Evolutionary conservation across 495 filamentous ascomycete genomes (phyloP), one percentile per base, ranked within the genome.

Genomic region (Sphaerosporella brunnea): DNA sequence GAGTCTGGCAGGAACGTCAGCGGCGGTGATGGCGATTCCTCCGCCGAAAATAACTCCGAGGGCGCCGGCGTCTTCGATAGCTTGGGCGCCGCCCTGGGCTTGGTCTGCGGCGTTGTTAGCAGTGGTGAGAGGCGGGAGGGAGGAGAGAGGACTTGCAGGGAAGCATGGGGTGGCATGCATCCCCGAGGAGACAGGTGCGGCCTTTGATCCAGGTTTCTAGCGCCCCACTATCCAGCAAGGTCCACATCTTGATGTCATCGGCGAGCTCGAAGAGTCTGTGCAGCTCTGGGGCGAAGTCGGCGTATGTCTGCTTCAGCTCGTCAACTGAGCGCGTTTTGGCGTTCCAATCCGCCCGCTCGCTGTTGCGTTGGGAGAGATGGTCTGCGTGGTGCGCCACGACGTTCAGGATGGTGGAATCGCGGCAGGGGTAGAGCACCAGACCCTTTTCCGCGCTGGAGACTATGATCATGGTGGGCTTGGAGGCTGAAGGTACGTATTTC

Each of bases 331-430:
- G 64, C 1, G 62, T 69, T 4, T 61, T 53, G 45, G 70, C 63
- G 44, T 72, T 65, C 68, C 74, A 75, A 19, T 59, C 47, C n/a
- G n/a, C n/a, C n/a, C n/a, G n/a, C 20, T 43, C 68, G 13, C 59
- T 61, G 0, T 55, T 47, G 7, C 45, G 47, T 1, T 63, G 48
- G 0, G 66, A 66, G 51, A 68, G 52, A 0, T 44, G 45, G 23
- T 72, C 72, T 0, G 74, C 72, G 54, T 78, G 72, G 23, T 78
- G 70, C 34, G 69, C 72, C 9, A 77, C 73, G 47, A 78, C 72
- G 51, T 80, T 79, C 25, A 80, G 59, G 8, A 71, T 21, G 37
- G 68, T 61, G 47, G 73, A 73, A 44, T 73, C 64, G 0, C 65
- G 60, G 44, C 68, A 73, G 0, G 75, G 74, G 46, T 80, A 81